Base-by-base conservation (phyloP, 1,284 basidiomycete species). In the Spongiforma sp. region DNA sequence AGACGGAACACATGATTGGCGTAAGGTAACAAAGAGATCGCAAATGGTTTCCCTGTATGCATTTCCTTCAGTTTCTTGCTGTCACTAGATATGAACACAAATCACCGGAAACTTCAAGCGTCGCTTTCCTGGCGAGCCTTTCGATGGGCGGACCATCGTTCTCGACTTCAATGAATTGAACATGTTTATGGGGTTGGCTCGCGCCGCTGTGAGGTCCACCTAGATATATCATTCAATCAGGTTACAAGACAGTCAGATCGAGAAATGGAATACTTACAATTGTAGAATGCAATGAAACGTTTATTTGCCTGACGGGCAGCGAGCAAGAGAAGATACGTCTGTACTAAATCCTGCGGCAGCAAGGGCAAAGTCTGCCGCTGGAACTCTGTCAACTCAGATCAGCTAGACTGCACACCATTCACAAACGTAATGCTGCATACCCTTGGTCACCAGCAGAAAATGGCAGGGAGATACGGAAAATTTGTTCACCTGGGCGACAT, bases 161-260 rank as follows among this genome's bases (percentile, higher is more conserved):
- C 48, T 80, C 82, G 15, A 85, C 83, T 26, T 89, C 75, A 24
- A 96, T 78, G 66, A 95, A 90, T 76, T 96, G 94, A 26, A 96
- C 72, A 75, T 96, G 94, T 70, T 96, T 93, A 79, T 95, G 94
- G 3, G 85, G 82, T 78, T 96, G 94, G 75, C 93, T 94, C 11
- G 95, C 94, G 39, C 94, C 95, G 64, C 93, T 94, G 55, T 86
- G 82, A 56, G 87, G 83, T 7, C 94, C 94, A 69, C 93, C 93
- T 91, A n/a, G 62, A 48, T 34, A 26, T 11, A 56, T 62, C 56
- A 52, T 26, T 65, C 21, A 33, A 32, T 36, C 10, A 15, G 24
- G 34, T 30, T 30, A 55, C 28, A 8, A 15, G 19, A 54, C 30
- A 54, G 21, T 30, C 30, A 17, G 32, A 50, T 43, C 15, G 26